Percentiles rank a stretch among this genome's conserved stretches.
Evolutionary conservation across 1,139 yeast species (phyloP).

Genomic region (Scheffersomyces parashehatae): DNA sequence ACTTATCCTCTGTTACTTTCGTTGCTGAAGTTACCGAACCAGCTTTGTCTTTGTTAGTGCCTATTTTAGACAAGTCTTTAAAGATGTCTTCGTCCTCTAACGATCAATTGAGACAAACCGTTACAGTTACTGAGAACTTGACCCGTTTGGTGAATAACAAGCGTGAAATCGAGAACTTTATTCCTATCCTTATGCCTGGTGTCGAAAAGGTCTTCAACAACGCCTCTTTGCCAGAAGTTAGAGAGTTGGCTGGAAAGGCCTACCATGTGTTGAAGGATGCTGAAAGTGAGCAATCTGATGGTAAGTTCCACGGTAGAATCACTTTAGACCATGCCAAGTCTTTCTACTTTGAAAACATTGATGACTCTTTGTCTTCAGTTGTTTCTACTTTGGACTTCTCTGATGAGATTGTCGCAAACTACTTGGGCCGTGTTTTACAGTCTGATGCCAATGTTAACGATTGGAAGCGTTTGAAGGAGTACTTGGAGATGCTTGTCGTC

Average conservation of each 20-base stretch:
- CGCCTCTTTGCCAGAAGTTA: conserved; percentile 94
- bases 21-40: conserved; percentile 99
- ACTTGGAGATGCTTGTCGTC: conserved; percentile 47
- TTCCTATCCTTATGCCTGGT: conserved; percentile 87
- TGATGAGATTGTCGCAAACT: conserved; percentile 43
- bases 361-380: conserved; percentile 23
- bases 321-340: conserved; percentile 53
- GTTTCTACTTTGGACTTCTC: conserved; percentile 23
- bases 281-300: conserved; percentile 63
- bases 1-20: conserved; percentile 90
- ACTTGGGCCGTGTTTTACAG: conserved; percentile 57
- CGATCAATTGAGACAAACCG: conserved; percentile 95
- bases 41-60: conserved; percentile 84
- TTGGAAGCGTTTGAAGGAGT: conserved; percentile 72
- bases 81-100: conserved; percentile 88
- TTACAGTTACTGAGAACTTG: conserved; percentile 91
- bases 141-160: conserved; percentile 94
- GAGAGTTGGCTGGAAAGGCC: conserved; percentile 90
- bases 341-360: conserved; percentile 41
- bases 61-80: conserved; percentile 87
- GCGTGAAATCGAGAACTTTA: conserved; percentile 83
- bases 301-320: conserved; percentile 76
- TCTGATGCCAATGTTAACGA: conserved; percentile 88
- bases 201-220: conserved; percentile 83
- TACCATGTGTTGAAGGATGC: conserved; percentile 79